A percentile compares a stretch with the other conserved stretches of the same genome.
These are phyloP conservation scores for Kazachstania taianensis DNA, from an alignment of 805 yeast genomes.

Conservation along the genomic window DNA sequence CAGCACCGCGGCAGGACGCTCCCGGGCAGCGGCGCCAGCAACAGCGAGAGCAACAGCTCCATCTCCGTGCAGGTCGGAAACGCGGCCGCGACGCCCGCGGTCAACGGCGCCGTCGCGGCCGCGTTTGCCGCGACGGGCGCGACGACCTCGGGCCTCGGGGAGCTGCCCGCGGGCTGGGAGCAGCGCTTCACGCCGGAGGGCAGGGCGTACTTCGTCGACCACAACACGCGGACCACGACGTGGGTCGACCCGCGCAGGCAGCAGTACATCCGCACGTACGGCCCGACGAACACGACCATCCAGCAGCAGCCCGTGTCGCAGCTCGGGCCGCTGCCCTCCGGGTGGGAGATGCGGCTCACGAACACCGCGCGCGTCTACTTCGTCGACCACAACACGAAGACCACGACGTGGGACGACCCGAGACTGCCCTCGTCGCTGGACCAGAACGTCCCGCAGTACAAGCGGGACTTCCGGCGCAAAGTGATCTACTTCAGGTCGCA, in stretches of 20 bases:
- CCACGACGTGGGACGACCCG: constrained; percentile 99
- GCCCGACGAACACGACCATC: constrained; percentile 73
- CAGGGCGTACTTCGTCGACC: constrained; percentile 96
- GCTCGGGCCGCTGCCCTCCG: constrained; percentile 94
- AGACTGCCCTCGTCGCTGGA: constrained; percentile 94
- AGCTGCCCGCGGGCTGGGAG: constrained; percentile 98
- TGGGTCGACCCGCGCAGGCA: constrained; percentile 99
- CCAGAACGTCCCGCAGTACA: constrained; percentile 97
- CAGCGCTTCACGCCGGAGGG: constrained; percentile 97
- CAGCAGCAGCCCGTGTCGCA: constrained; percentile 98
- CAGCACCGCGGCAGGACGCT: constrained; percentile 85
- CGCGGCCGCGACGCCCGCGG: constrained; percentile 35
- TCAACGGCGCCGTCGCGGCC: constrained; percentile 48
- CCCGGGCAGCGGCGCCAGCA: constrained; percentile 45
- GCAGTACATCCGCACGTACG: constrained; percentile 93
- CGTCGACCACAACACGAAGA: constrained; percentile 97
- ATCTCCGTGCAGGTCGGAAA: constrained; percentile 39
- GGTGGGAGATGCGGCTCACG: constrained; percentile 99
- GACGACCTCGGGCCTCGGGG: constrained; percentile 93
- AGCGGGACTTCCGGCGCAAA: constrained; percentile 97
- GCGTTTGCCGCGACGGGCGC: constrained; percentile 65
- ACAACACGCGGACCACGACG: constrained; percentile 97
- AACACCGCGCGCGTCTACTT: constrained; percentile 97
- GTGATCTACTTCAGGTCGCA: constrained; percentile 96
- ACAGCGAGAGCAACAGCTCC: constrained; percentile 8